phyloP scores from a whole-genome alignment of 768 basidiomycete species.

The Suillus luteus region DNA sequence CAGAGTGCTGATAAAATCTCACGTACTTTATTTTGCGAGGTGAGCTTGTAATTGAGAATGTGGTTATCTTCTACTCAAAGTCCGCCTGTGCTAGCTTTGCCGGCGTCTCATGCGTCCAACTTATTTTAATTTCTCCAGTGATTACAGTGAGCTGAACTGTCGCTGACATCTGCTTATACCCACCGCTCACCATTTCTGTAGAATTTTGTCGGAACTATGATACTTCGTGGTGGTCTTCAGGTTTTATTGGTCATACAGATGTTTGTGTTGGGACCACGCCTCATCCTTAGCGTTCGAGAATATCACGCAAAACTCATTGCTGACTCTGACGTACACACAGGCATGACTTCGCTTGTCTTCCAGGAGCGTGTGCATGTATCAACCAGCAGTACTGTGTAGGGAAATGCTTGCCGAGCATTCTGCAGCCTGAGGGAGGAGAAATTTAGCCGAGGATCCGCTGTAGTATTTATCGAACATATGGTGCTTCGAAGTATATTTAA shows the following conservation, averaged over 20 bases:
- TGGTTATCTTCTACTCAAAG: neutral
- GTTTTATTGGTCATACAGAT: neutral
- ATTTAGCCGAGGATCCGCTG: no score
- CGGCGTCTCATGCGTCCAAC: neutral
- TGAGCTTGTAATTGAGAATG: neutral
- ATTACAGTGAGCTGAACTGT: neutral
- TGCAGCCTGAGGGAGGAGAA: no score
- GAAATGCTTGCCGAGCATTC: no score
- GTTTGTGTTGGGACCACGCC: constrained; percentile 2
- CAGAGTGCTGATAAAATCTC: neutral
- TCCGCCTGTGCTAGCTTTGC: neutral
- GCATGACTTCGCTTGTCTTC: no score
- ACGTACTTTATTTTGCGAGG: neutral
- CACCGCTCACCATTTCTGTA: neutral
- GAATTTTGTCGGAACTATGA: neutral
- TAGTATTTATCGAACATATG: no score
- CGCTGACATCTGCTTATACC: neutral
- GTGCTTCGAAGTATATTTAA: no score
- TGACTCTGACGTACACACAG: no score
- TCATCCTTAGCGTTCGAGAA: neutral
- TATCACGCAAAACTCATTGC: neutral
- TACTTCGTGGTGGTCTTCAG: neutral
- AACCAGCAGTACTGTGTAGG: no score
- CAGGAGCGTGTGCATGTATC: no score
- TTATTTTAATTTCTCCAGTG: neutral